phyloP scores from a whole-genome alignment of 2,329 filamentous ascomycete genomes.

The Beauveria caledonica region DNA sequence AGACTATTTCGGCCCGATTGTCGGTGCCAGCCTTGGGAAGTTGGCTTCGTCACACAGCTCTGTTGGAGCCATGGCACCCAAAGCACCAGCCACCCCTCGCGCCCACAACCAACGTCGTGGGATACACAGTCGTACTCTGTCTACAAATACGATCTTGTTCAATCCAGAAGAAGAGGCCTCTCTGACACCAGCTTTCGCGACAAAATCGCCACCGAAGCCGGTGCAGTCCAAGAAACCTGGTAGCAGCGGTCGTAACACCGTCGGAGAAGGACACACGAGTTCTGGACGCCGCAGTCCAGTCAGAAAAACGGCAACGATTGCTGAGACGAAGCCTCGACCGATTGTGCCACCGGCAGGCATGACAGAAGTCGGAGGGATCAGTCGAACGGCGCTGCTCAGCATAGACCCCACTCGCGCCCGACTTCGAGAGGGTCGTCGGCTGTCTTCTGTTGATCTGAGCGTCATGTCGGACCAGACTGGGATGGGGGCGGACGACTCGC shows the following conservation, averaged over 20 bases:
- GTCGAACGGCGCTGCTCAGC: conserved; percentile 40
- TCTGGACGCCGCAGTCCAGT: conserved; percentile 33
- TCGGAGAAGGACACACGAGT: conserved; percentile 13
- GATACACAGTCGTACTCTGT: conserved; percentile 64
- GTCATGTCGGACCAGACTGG: conserved; percentile 64
- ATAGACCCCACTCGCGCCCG: conserved; percentile 36
- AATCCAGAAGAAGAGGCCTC: conserved; percentile 49
- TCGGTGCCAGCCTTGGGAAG: conserved; percentile 21
- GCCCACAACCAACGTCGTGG: conserved; percentile 28
- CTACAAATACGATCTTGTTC: conserved; percentile 77
- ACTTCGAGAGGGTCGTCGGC: conserved; percentile 30
- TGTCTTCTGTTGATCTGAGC: conserved; percentile 63
- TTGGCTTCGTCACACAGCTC: conserved; percentile 27
- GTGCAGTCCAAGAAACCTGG: conserved; percentile 28
- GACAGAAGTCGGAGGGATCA: conserved; percentile 27
- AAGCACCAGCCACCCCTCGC: conserved; percentile 25
- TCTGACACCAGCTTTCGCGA: conserved; percentile 29
- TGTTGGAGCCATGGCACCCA: conserved; percentile 16
- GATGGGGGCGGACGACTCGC: conserved; percentile 48
- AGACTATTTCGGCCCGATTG: conserved; percentile 9
- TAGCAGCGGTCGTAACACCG: conserved; percentile 25
- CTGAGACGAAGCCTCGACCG: conserved; percentile 48
- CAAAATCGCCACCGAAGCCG: conserved; percentile 32
- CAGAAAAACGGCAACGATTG: conserved; percentile 33
- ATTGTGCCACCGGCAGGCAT: conserved; percentile 38